Evolutionary conservation across 495 filamentous ascomycete genomes (phyloP).

Genomic region (Patellaria atrata): DNA sequence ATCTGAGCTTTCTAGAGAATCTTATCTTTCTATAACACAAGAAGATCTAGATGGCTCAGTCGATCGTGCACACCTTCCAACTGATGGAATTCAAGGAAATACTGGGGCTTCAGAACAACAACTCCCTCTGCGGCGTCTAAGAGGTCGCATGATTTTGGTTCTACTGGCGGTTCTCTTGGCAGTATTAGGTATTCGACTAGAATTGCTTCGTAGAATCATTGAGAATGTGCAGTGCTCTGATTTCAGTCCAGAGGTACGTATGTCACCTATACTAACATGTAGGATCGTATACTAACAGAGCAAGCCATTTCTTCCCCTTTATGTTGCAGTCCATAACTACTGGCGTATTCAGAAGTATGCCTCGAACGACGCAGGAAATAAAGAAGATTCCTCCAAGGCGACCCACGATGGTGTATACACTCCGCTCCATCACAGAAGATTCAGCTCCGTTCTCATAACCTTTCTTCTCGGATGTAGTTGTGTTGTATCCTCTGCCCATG

Average conservation of each 20-base stretch:
- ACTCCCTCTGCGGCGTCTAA: conserved; percentile 13
- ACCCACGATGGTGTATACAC: too few relatives aligned
- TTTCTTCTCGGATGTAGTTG: neutral
- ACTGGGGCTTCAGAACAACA: conserved; percentile 1
- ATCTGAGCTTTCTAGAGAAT: conserved; percentile 2
- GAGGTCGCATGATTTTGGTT: too few relatives aligned
- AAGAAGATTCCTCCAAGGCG: neutral
- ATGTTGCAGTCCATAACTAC: conserved; percentile 1
- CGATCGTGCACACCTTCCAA: neutral
- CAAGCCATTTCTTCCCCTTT: too few relatives aligned
- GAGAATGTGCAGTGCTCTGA: too few relatives aligned
- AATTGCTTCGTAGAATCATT: too few relatives aligned
- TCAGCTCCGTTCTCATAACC: neutral
- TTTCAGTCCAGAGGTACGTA: too few relatives aligned
- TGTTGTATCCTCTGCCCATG: neutral
- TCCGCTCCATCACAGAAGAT: too few relatives aligned
- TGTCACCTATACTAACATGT: too few relatives aligned
- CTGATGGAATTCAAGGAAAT: neutral
- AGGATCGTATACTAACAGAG: too few relatives aligned
- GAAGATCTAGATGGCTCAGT: neutral
- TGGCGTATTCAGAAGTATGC: neutral
- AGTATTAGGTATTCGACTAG: too few relatives aligned
- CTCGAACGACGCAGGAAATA: conserved; percentile 1
- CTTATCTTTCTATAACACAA: conserved; percentile 15
- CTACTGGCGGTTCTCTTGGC: too few relatives aligned